A percentile compares a stretch with the other conserved stretches of the same genome.
Evolutionary conservation across 257 asterid genomes (phyloP).

Genomic region (Solanum clarkiae): DNA sequence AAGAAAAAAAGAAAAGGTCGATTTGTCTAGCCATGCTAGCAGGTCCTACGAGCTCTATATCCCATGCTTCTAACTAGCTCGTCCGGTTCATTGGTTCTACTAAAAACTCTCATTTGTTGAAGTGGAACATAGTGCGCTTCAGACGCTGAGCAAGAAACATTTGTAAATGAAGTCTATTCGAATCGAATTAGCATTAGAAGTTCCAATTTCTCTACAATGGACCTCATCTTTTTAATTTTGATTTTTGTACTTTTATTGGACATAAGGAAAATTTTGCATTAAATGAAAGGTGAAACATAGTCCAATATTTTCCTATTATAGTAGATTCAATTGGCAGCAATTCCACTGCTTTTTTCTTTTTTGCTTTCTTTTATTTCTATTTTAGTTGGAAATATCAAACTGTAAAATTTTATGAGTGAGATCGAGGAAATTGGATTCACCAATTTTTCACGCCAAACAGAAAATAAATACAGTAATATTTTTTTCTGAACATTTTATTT

Average conservation of each 20-base stretch:
- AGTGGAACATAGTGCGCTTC: too few species aligned
- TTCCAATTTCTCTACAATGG: background rate
- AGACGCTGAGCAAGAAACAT: too few species aligned
- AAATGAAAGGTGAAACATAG: background rate
- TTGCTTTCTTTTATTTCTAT: background rate
- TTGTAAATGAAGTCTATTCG: too few species aligned
- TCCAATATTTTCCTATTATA: background rate
- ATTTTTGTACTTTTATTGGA: background rate
- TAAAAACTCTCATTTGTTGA: too few species aligned
- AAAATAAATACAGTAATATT: background rate
- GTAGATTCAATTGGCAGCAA: background rate
- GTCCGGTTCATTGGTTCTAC: too few species aligned
- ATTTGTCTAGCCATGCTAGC: too few species aligned
- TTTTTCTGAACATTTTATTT: background rate
- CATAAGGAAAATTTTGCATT: background rate
- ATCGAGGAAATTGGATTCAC: background rate
- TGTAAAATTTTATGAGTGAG: background rate
- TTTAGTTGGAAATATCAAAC: background rate
- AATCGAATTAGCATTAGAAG: too few species aligned
- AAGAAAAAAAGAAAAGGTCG: too few species aligned
- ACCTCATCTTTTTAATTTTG: background rate
- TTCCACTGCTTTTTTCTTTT: background rate
- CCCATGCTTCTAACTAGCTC: too few species aligned
- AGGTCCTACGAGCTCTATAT: too few species aligned
- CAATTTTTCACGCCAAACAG: conserved; percentile 10